Evolutionary conservation across 1,139 yeast species (phyloP).

Genomic region (Pneumocystis canis): DNA sequence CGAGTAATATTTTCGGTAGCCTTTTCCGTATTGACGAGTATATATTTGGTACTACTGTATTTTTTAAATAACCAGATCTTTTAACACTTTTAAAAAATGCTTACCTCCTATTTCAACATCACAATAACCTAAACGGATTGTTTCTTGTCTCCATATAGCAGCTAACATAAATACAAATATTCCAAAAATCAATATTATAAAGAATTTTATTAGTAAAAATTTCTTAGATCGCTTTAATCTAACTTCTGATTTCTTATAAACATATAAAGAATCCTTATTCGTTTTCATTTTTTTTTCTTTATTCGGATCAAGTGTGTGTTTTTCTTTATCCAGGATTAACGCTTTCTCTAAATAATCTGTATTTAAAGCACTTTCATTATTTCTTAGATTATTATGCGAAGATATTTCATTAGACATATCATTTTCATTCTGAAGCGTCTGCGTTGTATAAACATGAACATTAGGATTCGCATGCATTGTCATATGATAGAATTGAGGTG

Average conservation of each 20-base stretch:
- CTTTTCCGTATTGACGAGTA: background rate
- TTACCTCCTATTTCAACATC: constrained; percentile 20
- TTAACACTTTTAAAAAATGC: background rate
- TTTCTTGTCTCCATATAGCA: constrained; percentile 24
- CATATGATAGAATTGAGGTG: background rate
- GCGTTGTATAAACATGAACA: background rate
- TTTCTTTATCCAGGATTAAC: too few species aligned
- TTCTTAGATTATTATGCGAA: background rate
- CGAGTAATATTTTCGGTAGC: background rate
- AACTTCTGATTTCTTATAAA: background rate
- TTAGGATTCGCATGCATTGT: background rate
- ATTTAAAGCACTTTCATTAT: background rate
- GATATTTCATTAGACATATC: background rate
- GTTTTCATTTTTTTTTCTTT: background rate
- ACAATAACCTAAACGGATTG: constrained; percentile 26
- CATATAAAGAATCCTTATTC: background rate
- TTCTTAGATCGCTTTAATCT: background rate
- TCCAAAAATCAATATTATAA: background rate
- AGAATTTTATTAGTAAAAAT: background rate
- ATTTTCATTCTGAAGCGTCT: background rate
- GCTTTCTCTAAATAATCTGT: too few species aligned
- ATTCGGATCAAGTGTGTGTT: background rate
- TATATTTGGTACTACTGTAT: background rate
- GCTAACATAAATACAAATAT: constrained; percentile 3
- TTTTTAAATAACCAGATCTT: background rate